phyloP scores from a whole-genome alignment of 306 rosid genomes.

The Senna tora region DNA sequence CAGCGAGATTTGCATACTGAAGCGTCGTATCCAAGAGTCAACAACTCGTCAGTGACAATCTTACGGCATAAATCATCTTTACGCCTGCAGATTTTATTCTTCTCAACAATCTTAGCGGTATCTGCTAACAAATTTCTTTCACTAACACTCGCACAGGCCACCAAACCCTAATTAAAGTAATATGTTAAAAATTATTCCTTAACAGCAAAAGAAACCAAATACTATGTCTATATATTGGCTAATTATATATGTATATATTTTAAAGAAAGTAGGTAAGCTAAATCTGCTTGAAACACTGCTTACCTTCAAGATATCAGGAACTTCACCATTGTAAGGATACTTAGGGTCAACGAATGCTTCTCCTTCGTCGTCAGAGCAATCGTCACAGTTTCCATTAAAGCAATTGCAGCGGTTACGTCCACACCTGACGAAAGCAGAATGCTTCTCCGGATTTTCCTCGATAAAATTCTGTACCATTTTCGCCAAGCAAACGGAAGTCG shows the following conservation, averaged over 20 bases:
- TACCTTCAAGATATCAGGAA: conserved; percentile 78
- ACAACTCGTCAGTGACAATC: conserved; percentile 50
- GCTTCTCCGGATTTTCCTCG: conserved; percentile 75
- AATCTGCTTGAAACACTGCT: not conserved
- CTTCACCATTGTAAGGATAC: conserved; percentile 49
- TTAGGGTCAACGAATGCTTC: conserved; percentile 49
- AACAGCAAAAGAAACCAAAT: not conserved
- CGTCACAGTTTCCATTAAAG: conserved; percentile 62
- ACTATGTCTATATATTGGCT: no score
- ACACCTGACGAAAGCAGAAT: conserved; percentile 42
- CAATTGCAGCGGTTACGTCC: conserved; percentile 74
- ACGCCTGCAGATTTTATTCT: conserved; percentile 66
- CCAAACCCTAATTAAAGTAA: conserved; percentile 54
- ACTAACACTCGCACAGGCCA: conserved; percentile 51
- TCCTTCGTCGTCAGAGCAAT: conserved; percentile 65
- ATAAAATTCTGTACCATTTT: conserved; percentile 88
- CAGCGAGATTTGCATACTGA: conserved; percentile 86
- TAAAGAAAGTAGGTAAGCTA: not conserved
- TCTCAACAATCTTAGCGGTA: conserved; percentile 74
- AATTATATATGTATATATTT: not conserved
- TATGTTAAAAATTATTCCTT: not conserved
- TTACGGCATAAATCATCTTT: conserved; percentile 64
- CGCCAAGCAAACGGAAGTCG: conserved; percentile 72
- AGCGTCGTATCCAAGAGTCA: conserved; percentile 81
- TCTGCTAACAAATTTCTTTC: conserved; percentile 84